These are phyloP conservation scores for Ogataea ramenticola DNA, from an alignment of 805 yeast genomes.

Conservation along the genomic window DNA sequence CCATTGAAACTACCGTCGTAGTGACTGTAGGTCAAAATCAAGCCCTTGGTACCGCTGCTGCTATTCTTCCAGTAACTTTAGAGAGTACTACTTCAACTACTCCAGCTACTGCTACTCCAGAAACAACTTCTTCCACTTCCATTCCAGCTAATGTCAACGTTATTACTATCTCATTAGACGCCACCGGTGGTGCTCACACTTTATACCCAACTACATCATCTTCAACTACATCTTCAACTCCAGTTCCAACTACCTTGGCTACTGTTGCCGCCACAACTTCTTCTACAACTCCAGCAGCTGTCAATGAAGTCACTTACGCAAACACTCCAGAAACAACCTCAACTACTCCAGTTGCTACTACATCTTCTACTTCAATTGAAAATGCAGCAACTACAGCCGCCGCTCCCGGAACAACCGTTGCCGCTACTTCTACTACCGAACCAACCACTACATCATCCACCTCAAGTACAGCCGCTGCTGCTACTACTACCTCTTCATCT, in stretches of 20 bases:
- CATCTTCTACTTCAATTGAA: constrained; percentile 14
- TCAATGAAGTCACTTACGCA: constrained; percentile 13
- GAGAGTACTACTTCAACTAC: constrained; percentile 5
- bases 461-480: constrained; percentile 10
- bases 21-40: background rate
- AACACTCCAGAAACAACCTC: constrained; percentile 15
- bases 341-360: constrained; percentile 2
- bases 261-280: constrained; percentile 5
- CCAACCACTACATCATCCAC: constrained; percentile 15
- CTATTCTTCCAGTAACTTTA: constrained; percentile 9
- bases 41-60: background rate
- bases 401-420: constrained; percentile 4
- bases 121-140: constrained; percentile 5
- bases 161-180: constrained; percentile 3
- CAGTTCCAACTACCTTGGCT: constrained; percentile 3
- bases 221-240: constrained; percentile 4
- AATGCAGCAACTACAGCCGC: constrained; percentile 12
- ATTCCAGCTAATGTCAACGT: constrained; percentile 2
- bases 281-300: constrained; percentile 11
- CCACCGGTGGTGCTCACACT: constrained; percentile 2
- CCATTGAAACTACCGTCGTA: background rate
- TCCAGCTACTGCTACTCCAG: constrained; percentile 11
- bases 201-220: constrained; percentile 2
- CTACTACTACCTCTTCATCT: constrained; percentile 15
- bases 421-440: constrained; percentile 16